Evolutionary conservation across 768 basidiomycete genomes (phyloP), one percentile per base, ranked within the genome.

Genomic region (Agaricus subrufescens): DNA sequence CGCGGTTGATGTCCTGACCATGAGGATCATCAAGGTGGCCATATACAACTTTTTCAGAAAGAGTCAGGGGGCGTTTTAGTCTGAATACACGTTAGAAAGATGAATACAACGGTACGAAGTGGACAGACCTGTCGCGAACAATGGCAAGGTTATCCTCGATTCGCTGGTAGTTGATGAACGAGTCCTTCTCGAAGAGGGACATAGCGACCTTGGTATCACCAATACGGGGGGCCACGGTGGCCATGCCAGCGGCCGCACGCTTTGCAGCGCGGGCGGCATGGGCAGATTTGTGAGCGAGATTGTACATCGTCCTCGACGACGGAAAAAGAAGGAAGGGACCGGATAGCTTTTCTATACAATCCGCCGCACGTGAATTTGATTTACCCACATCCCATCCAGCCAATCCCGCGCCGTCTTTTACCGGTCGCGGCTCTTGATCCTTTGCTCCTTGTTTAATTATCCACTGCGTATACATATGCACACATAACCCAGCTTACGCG

Each of bases 21-120:
- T 87, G 86, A 52, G 96, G 86, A 73, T 98, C 91, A 73, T 98
- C 96, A 63, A 98, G 82, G 77, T 99, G 97, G 56, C 97, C 97
- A 71, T 99, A 99, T 40, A 98, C 78, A 67, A 97, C 89, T 84
- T 98, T 97, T 74, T 98, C 95, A 57, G 95, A 94, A 63, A 96
- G 74, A 14, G 95, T 97, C 71, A 97, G 74, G 43, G 94, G 94
- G 37, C 93, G 90, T 65, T 87, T 83, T 63, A 97, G 77, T 69
- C 94, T 96, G 9, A 42, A 30, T 57, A 43, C 29, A 58, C 27
- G 39, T 53, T 50, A 66, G 59, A 37, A 50, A 52, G 39, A 15
- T 19, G 23, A 14, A 45, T 40, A 10, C n/a, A 26, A 15, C 50
- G 45, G 46, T 12, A 37, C 52, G 25, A n/a, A 37, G 31, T 8